These are phyloP conservation scores for Letharia columbiana DNA, from an alignment of 495 filamentous ascomycete species.

Conservation along the genomic window DNA sequence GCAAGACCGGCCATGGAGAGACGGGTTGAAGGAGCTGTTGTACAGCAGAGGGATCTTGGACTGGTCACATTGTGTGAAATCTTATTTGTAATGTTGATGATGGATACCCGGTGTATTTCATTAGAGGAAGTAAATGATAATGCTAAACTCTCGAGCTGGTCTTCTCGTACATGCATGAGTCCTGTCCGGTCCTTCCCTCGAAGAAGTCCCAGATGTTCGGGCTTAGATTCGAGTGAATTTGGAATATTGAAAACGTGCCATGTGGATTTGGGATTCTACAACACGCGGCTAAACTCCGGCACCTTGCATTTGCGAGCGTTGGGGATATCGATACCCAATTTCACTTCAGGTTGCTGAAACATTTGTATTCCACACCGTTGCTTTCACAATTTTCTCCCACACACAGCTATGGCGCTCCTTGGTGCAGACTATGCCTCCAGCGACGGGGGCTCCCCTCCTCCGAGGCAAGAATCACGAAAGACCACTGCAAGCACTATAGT, in stretches of 20 bases:
- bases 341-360: not conserved
- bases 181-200: not conserved
- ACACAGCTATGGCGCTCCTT: slow-evolving; percentile 40
- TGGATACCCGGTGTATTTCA: slow-evolving; percentile 10
- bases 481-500: slow-evolving; percentile 36
- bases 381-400: not conserved
- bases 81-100: slow-evolving; percentile 12
- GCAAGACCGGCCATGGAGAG: not conserved
- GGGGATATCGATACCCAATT: not conserved
- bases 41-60: slow-evolving; percentile 10
- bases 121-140: not conserved
- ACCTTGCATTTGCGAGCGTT: not conserved
- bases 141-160: not conserved
- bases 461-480: slow-evolving; percentile 26
- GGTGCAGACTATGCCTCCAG: slow-evolving; percentile 46
- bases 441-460: slow-evolving; percentile 35
- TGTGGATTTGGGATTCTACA: not conserved
- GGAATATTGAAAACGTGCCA: not conserved
- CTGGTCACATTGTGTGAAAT: slow-evolving; percentile 6
- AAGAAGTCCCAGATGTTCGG: not conserved
- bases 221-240: not conserved
- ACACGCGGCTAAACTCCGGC: not conserved
- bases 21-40: not conserved
- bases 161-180: not conserved
- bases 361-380: not conserved